These are phyloP conservation scores for Byssothecium circinans DNA, from an alignment of 2,329 filamentous ascomycete species.

Conservation along the genomic window DNA sequence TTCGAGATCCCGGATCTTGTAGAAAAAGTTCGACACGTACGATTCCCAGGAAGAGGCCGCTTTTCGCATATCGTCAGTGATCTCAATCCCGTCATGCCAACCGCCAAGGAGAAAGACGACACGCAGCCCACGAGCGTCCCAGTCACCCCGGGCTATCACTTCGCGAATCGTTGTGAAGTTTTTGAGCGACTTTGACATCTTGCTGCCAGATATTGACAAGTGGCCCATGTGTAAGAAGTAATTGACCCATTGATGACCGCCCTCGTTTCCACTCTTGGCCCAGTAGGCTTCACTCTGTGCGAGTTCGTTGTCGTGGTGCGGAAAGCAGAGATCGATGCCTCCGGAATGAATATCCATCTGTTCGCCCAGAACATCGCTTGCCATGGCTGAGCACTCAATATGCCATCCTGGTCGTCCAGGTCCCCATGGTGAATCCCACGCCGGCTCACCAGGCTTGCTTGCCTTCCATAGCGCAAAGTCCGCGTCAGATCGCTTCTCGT, in stretches of 20 bases:
- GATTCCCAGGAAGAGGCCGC: conserved; percentile 79
- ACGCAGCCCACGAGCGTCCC: conserved; percentile 77
- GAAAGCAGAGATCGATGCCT: conserved; percentile 85
- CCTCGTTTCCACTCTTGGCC: conserved; percentile 55
- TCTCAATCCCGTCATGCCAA: conserved; percentile 91
- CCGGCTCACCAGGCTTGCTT: conserved; percentile 87
- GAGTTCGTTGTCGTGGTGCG: conserved; percentile 79
- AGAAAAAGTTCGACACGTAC: conserved; percentile 71
- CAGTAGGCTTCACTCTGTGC: conserved; percentile 90
- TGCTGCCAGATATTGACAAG: conserved; percentile 81
- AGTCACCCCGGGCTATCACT: conserved; percentile 68
- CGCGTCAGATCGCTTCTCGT: conserved; percentile 71
- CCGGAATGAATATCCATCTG: conserved; percentile 93
- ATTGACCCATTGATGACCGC: conserved; percentile 76
- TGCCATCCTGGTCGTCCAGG: conserved; percentile 91
- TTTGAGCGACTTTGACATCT: conserved; percentile 95
- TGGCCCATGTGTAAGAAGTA: conserved; percentile 98
- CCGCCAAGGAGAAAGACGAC: conserved; percentile 84
- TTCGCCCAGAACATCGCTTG: conserved; percentile 79
- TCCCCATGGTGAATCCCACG: conserved; percentile 87
- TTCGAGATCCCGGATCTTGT: conserved; percentile 58
- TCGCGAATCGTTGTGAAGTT: conserved; percentile 94
- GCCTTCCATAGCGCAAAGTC: conserved; percentile 96
- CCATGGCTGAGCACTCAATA: conserved; percentile 97
- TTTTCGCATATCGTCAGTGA: conserved; percentile 78